Base-by-base conservation (phyloP, 2,329 filamentous ascomycete species). In the Aureobasidium sp. region DNA sequence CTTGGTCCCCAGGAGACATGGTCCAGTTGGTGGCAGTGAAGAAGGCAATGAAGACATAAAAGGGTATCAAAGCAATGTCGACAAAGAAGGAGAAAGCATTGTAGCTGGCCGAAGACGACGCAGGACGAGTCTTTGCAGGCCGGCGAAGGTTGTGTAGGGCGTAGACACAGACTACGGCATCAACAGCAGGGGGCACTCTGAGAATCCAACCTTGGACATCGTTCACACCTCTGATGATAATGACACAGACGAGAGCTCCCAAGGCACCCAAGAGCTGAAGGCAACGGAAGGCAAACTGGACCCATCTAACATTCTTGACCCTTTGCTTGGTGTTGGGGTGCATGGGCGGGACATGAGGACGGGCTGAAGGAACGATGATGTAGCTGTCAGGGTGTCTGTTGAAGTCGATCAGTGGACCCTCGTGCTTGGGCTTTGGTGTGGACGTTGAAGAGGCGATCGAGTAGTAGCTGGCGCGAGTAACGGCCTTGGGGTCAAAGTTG, bases 381-480 rank as follows among this genome's bases (percentile, higher is more conserved):
- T 86, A 86, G 59, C 83, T 75, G 64, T 96, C 90, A 1, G 90
- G 90, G 68, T 95, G 90, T 55, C 80, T 79, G 68, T 94, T 93
- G 75, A 95, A 86, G 56, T 85, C 79, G 58, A 96, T 72, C 58
- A 94, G 72, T 11, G 89, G 90, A 0, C 89, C 90, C 50, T 86
- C 76, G 39, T 77, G 79, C 75, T 86, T 85, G 37, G 80, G 76
- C 29, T 67, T 65, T 16, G 79, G 74, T 51, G 80, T 79, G 16
- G 51, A 45, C 40, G 39, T 38, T 39, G 51, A 30, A 11, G 81
- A 79, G 12, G 51, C 34, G 40, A 53, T 30, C 1, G 51, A 39
- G 10, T 81, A 79, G 58, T 66, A 87, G 70, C 86, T 91, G 57
- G 88, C 86, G 65, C 89, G 79, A 19, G 89, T 90, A 44, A 90